Percentiles rank a stretch among this genome's conserved stretches.
Evolutionary conservation across 805 yeast genomes (phyloP).

Genomic region (Teunomyces funiuensis): DNA sequence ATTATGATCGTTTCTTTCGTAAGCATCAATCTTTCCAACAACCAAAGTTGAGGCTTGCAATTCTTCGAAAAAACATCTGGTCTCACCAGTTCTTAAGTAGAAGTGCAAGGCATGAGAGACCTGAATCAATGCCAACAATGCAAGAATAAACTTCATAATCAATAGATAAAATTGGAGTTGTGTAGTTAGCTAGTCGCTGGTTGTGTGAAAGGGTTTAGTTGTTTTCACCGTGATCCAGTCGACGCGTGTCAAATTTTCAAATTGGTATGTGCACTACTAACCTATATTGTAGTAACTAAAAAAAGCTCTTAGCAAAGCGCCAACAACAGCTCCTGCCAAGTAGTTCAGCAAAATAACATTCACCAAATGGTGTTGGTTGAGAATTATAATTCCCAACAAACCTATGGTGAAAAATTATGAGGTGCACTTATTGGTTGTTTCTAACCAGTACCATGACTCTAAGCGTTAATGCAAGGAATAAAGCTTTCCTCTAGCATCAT

Average conservation of each 20-base stretch:
- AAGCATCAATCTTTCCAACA: constrained; percentile 71
- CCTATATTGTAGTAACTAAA: neutral
- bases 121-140: constrained; percentile 13
- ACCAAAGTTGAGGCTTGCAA: constrained; percentile 76
- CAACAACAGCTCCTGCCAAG: neutral
- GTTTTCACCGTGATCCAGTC: constrained; percentile 4
- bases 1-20: constrained; percentile 52
- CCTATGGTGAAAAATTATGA: no score
- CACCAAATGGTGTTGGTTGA: no score
- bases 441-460: no score
- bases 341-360: no score
- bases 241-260: constrained; percentile 12
- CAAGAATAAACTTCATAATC: constrained; percentile 5
- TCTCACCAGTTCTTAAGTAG: constrained; percentile 72
- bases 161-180: constrained; percentile 5
- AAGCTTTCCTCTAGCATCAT: no score
- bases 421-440: no score
- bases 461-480: no score
- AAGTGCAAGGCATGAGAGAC: constrained; percentile 61
- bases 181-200: neutral
- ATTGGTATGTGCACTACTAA: neutral
- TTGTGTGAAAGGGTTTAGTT: constrained; percentile 1
- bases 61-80: constrained; percentile 82
- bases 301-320: no score
- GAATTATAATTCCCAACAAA: no score